Evolutionary conservation across 176 grass and related monocot genomes (phyloP).

Genomic region (Saccharum officinarum): DNA sequence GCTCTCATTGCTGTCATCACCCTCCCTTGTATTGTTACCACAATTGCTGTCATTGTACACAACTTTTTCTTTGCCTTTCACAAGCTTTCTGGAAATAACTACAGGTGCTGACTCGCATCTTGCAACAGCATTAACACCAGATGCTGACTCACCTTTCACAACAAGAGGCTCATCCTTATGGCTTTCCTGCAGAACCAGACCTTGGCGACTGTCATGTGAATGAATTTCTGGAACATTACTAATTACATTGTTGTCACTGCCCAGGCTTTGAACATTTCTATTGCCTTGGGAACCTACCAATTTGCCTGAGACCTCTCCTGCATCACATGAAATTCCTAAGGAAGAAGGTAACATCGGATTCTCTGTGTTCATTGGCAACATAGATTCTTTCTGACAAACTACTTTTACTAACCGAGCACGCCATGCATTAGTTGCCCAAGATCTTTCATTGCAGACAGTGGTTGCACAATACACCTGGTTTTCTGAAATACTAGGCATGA

Average conservation of each 20-base stretch:
- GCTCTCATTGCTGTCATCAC: constrained; percentile 80
- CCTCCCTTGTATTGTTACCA: constrained; percentile 43
- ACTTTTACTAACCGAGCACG: constrained; percentile 47
- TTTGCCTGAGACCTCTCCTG: constrained; percentile 21
- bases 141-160: constrained; percentile 25
- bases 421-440: constrained; percentile 46
- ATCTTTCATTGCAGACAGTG: constrained; percentile 36
- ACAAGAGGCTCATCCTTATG: constrained; percentile 29
- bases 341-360: constrained; percentile 19
- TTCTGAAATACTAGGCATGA: constrained; percentile 36
- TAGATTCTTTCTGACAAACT: constrained; percentile 34
- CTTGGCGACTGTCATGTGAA: constrained; percentile 19
- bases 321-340: constrained; percentile 21
- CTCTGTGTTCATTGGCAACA: constrained; percentile 32
- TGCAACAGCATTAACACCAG: constrained; percentile 17
- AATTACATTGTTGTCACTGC: not conserved
- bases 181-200: constrained; percentile 28
- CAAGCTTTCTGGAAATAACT: constrained; percentile 38
- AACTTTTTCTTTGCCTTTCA: constrained; percentile 85
- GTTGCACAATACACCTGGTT: constrained; percentile 35
- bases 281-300: constrained; percentile 21
- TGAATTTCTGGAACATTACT: not conserved
- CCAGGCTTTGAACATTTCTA: constrained; percentile 11
- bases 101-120: constrained; percentile 24
- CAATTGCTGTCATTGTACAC: constrained; percentile 40